These are phyloP conservation scores for Xerocomus nothofagi DNA, from an alignment of 1,284 basidiomycete genomes.

Conservation along the genomic window DNA sequence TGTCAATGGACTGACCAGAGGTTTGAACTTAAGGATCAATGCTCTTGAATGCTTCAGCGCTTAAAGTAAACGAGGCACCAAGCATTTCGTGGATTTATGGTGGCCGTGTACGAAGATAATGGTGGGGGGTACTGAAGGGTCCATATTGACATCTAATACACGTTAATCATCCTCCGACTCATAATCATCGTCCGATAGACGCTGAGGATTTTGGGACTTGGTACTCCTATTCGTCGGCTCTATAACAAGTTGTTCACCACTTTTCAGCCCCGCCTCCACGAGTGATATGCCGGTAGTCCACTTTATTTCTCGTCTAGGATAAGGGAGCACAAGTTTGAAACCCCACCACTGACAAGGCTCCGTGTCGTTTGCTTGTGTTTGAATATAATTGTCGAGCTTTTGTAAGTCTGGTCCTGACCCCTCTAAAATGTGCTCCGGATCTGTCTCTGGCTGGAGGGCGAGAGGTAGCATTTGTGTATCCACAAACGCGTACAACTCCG, in stretches of 20 bases:
- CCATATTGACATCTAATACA: background rate
- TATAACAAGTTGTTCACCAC: slow-evolving; percentile 71
- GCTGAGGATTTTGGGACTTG: slow-evolving; percentile 5
- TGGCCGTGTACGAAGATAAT: background rate
- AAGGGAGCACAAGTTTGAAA: slow-evolving; percentile 68
- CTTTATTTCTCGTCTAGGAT: slow-evolving; percentile 65
- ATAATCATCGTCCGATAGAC: slow-evolving; percentile 51
- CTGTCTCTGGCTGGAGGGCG: slow-evolving; percentile 38
- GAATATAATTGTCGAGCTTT: slow-evolving; percentile 44
- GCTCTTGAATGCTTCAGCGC: too few relatives aligned
- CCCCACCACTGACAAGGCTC: slow-evolving; percentile 70
- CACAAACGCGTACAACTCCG: slow-evolving; percentile 68
- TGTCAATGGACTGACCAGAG: too few relatives aligned
- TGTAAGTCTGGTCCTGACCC: slow-evolving; percentile 36
- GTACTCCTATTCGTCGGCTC: slow-evolving; percentile 44
- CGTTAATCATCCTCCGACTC: slow-evolving; percentile 55
- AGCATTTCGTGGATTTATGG: background rate
- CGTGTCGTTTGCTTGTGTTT: slow-evolving; percentile 25
- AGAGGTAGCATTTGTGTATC: slow-evolving; percentile 53
- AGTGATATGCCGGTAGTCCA: slow-evolving; percentile 49
- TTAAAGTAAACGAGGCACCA: too few relatives aligned
- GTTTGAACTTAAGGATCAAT: too few relatives aligned
- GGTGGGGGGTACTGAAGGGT: background rate
- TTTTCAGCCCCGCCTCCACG: slow-evolving; percentile 53
- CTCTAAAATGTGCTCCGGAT: slow-evolving; percentile 45